phyloP scores from a whole-genome alignment of 108 stramenopile species.

The Phaeodactylum tricornutum region DNA sequence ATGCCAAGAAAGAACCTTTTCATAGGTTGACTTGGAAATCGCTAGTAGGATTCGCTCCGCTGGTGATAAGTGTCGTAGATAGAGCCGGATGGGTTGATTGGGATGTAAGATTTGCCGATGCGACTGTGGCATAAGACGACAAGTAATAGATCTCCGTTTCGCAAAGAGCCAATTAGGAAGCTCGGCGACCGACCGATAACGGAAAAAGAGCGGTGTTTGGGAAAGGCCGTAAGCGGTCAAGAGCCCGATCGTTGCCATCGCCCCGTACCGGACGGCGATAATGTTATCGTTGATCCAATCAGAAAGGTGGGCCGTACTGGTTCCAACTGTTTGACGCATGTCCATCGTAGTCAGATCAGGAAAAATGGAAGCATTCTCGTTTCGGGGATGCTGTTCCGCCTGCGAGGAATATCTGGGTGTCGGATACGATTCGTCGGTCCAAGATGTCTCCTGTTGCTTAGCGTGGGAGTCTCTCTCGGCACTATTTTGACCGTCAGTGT shows the following conservation, averaged over 20 bases:
- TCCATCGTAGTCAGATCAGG: too few species aligned
- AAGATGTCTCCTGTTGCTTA: background rate
- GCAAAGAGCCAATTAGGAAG: constrained; percentile 36
- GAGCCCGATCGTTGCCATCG: constrained; percentile 37
- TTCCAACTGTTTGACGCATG: constrained; percentile 10
- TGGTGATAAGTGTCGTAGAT: constrained; percentile 61
- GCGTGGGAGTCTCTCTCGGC: background rate
- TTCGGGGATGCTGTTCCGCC: background rate
- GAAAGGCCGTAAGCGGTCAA: constrained; percentile 60
- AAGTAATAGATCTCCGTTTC: constrained; percentile 46
- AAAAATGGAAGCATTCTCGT: background rate
- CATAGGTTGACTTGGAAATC: constrained; percentile 52
- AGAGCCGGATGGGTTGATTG: constrained; percentile 18
- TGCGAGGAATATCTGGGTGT: background rate
- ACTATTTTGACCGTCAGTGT: background rate
- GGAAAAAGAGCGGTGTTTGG: constrained; percentile 76
- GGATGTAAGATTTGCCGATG: too few species aligned
- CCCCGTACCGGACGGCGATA: constrained; percentile 46
- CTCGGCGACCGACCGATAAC: constrained; percentile 57
- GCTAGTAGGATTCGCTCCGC: constrained; percentile 43
- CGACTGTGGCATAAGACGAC: constrained; percentile 64
- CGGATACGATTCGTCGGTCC: background rate
- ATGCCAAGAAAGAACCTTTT: too few species aligned
- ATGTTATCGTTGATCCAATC: constrained; percentile 61
- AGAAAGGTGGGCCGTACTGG: constrained; percentile 24